These are phyloP conservation scores for Lichenothelia convexa DNA, from an alignment of 495 filamentous ascomycete species.

Conservation along the genomic window DNA sequence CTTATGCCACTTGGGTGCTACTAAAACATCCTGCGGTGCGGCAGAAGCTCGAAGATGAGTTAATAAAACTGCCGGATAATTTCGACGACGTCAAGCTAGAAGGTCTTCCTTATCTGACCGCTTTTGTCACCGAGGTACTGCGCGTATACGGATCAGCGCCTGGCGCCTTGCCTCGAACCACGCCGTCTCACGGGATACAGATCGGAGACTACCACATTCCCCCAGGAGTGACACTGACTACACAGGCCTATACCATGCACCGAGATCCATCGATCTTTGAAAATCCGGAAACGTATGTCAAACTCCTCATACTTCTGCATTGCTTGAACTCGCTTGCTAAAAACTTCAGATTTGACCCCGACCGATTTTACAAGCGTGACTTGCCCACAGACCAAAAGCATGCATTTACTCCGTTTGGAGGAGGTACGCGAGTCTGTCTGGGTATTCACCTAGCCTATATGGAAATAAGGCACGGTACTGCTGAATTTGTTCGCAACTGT, in stretches of 20 bases:
- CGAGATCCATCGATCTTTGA: conserved; percentile 12
- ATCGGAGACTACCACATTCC: conserved; percentile 11
- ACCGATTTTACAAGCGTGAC: not conserved
- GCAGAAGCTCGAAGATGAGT: conserved; percentile 23
- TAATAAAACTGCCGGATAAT: conserved; percentile 20
- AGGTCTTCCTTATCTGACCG: conserved; percentile 30
- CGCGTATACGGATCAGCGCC: conserved; percentile 14
- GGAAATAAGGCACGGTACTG: conserved; percentile 13
- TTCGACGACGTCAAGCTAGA: too few species aligned
- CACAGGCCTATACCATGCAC: conserved; percentile 14
- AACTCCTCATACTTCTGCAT: too few species aligned
- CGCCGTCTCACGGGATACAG: conserved; percentile 7
- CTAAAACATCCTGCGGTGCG: conserved; percentile 18
- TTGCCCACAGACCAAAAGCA: not conserved
- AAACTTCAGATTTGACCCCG: not conserved
- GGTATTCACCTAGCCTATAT: conserved; percentile 15
- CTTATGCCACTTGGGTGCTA: conserved; percentile 25
- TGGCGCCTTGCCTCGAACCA: conserved; percentile 7
- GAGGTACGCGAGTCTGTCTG: conserved; percentile 9
- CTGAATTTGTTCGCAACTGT: conserved; percentile 10
- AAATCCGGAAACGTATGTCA: too few species aligned
- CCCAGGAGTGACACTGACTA: conserved; percentile 7
- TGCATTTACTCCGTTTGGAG: conserved; percentile 13
- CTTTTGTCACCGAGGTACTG: conserved; percentile 18
- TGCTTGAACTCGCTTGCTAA: too few species aligned